Base-by-base conservation (phyloP, 2,329 filamentous ascomycete genomes). In the Davidsoniella australis region DNA sequence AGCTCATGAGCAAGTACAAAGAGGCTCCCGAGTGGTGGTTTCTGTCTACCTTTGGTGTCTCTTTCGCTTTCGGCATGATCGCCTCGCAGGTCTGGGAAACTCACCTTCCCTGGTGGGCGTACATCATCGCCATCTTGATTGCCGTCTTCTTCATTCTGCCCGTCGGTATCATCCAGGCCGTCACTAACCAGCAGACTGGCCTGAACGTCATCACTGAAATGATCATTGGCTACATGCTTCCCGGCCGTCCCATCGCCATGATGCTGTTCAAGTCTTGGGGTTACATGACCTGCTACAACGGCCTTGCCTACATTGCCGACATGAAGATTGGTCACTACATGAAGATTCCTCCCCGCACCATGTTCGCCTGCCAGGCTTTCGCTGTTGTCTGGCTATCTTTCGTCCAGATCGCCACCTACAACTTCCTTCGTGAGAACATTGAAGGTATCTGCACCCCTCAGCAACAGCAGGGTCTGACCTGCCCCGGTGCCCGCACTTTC, bases 1-100 rank as follows among this genome's bases (percentile, higher is more conserved):
- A 68, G 51, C 64, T 79, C 48, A 79, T 79, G 74, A 57, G 63
- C 33, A 71, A 68, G 50, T 80, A 76, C 58, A 66, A 67, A 52
- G 63, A 71, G 36, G 70, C 68, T 0, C 75, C 75, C 0, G 59
- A 69, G 37, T 78, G 71, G 71, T 79, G 75, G 75, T 79, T 76
- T 53, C 55, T 58, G 0, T 54, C 53, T 5, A 61, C 73, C n/a
- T 66, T 70, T 18, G 52, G 66, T 3, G 18, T 67, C 47, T 72
- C 74, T 61, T 62, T 75, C n/a, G 70, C 59, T 2, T 64, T 78
- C 5, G 61, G 62, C n/a, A 64, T 66, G 59, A 58, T 64, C 26
- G 61, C 61, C 0, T 57, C 57, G 18, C 61, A 63, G 45, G 58
- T 58, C 20, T 65, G 62, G 59, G 49, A 56, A 5, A 69, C 68